Evolutionary conservation across 139 green algal species (phyloP), one percentile per base, ranked within the genome.

Genomic region (Chlorella sp.): DNA sequence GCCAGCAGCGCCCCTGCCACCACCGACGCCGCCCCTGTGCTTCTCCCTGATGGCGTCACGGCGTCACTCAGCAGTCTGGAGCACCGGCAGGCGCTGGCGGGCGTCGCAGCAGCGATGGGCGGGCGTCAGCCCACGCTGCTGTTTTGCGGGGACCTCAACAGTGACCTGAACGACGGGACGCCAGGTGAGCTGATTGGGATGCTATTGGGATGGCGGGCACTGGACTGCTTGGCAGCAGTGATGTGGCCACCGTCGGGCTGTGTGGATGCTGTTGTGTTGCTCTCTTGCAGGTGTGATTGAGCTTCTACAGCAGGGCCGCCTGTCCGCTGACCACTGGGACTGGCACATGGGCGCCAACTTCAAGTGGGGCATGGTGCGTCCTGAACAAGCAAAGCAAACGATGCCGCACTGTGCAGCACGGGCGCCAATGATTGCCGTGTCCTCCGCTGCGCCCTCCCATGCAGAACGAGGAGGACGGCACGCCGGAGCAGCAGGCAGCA

Each of bases 141-240:
- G 23, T 94, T 97, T 65, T 90, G 84, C 63, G 92, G 92, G 31
- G 92, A 97, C 75, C 71, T 97, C 20, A 97, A 97, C 86, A 90
- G 80, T 32, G 91, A 94, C 72, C 69, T 96, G 2, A 95, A 95
- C 79, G 84, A 93, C 70, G 91, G 92, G 73, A 84, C 91, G n/a
- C 88, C 89, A 35, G 91, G 87, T 87, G 55, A 33, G 62, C n/a
- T n/a, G n/a, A n/a, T n/a, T n/a, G n/a, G n/a, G n/a, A n/a, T n/a
- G n/a, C n/a, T n/a, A n/a, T n/a, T n/a, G n/a, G n/a, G n/a, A n/a
- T n/a, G n/a, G n/a, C n/a, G n/a, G n/a, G n/a, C n/a, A n/a, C n/a
- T n/a, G n/a, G n/a, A n/a, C n/a, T n/a, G n/a, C n/a, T n/a, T n/a
- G n/a, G n/a, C n/a, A n/a, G n/a, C n/a, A n/a, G n/a, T n/a, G n/a